Evolutionary conservation across 768 basidiomycete species (phyloP).

Genomic region (Termitomyces sp.): DNA sequence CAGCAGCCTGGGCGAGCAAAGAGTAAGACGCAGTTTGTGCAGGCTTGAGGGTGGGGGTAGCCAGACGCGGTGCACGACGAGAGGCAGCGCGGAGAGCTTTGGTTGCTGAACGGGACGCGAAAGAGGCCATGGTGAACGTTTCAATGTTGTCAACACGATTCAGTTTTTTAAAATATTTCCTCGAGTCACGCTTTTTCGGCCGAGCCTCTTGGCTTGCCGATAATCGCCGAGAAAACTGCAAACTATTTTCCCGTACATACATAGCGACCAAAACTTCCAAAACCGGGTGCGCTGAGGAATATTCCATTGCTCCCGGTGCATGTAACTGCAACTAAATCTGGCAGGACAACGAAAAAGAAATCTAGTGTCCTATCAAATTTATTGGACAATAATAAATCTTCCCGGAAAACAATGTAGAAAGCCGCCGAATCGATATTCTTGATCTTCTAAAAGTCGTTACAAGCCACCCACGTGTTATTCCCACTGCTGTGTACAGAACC

Average conservation of each 20-base stretch:
- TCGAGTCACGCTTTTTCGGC: conserved; percentile 19
- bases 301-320: not conserved
- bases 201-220: conserved; percentile 15
- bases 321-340: not conserved
- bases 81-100: conserved; percentile 60
- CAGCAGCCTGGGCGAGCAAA: conserved; percentile 47
- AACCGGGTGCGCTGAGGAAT: too few species aligned
- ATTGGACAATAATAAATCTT: too few species aligned
- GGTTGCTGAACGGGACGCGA: conserved; percentile 58
- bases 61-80: conserved; percentile 57
- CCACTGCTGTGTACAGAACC: not conserved
- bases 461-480: too few species aligned
- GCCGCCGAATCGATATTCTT: too few species aligned
- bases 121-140: conserved; percentile 52
- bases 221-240: conserved; percentile 12
- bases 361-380: too few species aligned
- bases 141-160: conserved; percentile 2
- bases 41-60: conserved; percentile 33
- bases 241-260: not conserved
- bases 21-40: conserved; percentile 63
- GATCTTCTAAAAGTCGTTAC: not conserved
- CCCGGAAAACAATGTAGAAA: too few species aligned
- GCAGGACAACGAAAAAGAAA: not conserved
- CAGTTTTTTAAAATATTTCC: conserved; percentile 14
- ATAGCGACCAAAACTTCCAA: not conserved